Evolutionary conservation across 1,284 basidiomycete genomes (phyloP), one percentile per base, ranked within the genome.

Genomic region (Schizophyllum commune): DNA sequence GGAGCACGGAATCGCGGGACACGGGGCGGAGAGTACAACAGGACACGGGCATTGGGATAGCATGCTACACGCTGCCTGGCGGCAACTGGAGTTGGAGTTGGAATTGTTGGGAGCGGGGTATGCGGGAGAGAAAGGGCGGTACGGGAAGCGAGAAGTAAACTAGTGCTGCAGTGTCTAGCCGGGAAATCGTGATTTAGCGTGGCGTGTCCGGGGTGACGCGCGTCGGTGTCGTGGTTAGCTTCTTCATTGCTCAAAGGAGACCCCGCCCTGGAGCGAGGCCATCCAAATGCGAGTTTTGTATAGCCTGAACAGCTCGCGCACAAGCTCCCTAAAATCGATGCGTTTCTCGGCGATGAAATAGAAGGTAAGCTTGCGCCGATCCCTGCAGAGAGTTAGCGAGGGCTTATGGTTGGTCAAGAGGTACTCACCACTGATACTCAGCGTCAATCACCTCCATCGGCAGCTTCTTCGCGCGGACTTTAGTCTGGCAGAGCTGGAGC

Each of bases 371-470:
- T 98, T 98, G 74, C 95, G 91, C 57, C 96, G 89, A 75, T 98
- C 95, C 92, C 92, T 94, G 66, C 1, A 61, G 4, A n/a, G n/a
- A n/a, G n/a, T n/a, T n/a, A n/a, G n/a, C n/a, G 22, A 11, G 32
- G 15, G 8, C 52, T 32, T 32, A 58, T 55, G 19, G 62, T 17
- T 15, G 15, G 55, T n/a, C n/a, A n/a, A n/a, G 56, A n/a, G 32
- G 62, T 13, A 77, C 87, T 52, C 62, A 93, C 93, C 93, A 98
- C 73, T 99, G 96, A 79, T 96, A 98, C 76, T 98, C 96, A 33
- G 95, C 96, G 72, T 97, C 95, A 61, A 97, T 89, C 62, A 99
- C 94, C 74, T 96, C 92, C 96, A 99, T 99, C 17, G 95, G 94
- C 69, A 99, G 76, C 70, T 94, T 92, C 77, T 94, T 91, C 74